phyloP scores from a whole-genome alignment of 352 stramenopile genomes.

The Thraustotheca clavata region DNA sequence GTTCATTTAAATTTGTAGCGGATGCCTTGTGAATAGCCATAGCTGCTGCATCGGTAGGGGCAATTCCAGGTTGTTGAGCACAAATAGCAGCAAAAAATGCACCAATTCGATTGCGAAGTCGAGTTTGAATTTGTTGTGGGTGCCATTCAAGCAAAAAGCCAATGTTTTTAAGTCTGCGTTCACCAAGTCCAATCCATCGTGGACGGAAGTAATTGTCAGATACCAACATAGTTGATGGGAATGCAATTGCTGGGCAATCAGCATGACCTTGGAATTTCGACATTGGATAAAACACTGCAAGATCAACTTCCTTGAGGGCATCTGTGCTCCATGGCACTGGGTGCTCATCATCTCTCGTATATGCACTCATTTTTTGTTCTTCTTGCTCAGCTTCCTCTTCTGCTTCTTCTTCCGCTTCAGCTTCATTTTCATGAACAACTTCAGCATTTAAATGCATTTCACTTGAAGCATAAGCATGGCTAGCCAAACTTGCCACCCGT shows the following conservation, averaged over 20 bases:
- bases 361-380: conserved; percentile 88
- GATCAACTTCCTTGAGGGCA: conserved; percentile 23
- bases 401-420: conserved; percentile 79
- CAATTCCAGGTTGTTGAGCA: conserved; percentile 31
- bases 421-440: conserved; percentile 87
- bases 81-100: conserved; percentile 48
- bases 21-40: conserved; percentile 34
- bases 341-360: conserved; percentile 83
- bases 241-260: conserved; percentile 63
- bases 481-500: conserved; percentile 44
- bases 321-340: conserved; percentile 74
- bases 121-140: conserved; percentile 58
- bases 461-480: conserved; percentile 40
- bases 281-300: conserved; percentile 59
- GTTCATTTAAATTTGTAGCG: neutral
- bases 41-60: conserved; percentile 63
- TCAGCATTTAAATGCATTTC: conserved; percentile 66
- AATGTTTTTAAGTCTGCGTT: conserved; percentile 84
- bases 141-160: conserved; percentile 84
- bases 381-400: conserved; percentile 86
- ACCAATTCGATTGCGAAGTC: conserved; percentile 57
- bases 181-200: conserved; percentile 78
- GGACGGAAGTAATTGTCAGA: conserved; percentile 87
- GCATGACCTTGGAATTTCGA: conserved; percentile 62
- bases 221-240: conserved; percentile 56